Evolutionary conservation across 2,329 filamentous ascomycete genomes (phyloP).

Genomic region (Colletotrichum sp.): DNA sequence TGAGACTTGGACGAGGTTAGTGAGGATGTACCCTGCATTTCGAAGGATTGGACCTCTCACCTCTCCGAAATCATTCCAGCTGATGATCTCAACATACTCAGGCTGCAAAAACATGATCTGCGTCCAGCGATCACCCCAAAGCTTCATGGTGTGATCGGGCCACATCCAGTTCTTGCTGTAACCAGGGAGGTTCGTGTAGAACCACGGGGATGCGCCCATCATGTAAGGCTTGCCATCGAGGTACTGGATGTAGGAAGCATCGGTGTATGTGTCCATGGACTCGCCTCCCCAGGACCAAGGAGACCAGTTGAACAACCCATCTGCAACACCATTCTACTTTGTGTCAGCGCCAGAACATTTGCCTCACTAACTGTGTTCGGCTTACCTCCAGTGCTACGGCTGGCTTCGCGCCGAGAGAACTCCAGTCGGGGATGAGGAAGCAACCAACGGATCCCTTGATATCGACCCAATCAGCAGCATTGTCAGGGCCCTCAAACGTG

Average conservation of each 20-base stretch:
- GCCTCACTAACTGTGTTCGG: neutral
- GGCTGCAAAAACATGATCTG: neutral
- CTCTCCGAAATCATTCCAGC: neutral
- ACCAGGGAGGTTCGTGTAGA: neutral
- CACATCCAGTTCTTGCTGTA: neutral
- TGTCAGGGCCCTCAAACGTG: neutral
- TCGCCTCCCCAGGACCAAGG: neutral
- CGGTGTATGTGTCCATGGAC: neutral
- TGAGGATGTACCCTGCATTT: neutral
- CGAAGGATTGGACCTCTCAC: fast-evolving
- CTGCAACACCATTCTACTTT: neutral
- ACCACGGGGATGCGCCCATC: neutral
- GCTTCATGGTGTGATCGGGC: neutral
- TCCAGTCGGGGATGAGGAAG: neutral
- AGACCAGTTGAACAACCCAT: neutral
- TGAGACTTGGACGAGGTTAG: neutral
- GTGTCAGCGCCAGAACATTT: neutral
- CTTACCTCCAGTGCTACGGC: neutral
- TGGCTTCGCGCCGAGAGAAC: neutral
- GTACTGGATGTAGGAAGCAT: neutral
- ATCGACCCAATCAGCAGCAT: neutral
- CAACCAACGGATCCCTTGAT: neutral
- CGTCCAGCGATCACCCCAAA: neutral
- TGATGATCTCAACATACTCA: neutral
- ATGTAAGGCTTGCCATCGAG: neutral